phyloP scores from a whole-genome alignment of 2,329 filamentous ascomycete genomes.

The Sporothrix phasma region DNA sequence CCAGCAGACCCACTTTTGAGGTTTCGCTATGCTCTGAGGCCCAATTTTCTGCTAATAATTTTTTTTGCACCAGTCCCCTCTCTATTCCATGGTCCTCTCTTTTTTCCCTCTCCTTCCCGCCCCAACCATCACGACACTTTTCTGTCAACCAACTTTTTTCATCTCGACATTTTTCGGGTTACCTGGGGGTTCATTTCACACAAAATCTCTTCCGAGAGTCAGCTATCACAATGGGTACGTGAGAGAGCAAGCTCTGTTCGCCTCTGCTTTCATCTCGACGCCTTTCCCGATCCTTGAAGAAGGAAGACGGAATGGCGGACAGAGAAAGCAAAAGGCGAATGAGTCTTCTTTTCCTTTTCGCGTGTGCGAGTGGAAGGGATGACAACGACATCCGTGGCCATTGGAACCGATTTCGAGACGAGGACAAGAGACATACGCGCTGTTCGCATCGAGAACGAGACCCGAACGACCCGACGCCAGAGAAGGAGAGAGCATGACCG shows the following conservation, averaged over 20 bases:
- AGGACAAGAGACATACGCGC: neutral
- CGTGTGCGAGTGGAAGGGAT: conserved; percentile 21
- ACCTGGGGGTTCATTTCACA: conserved; percentile 14
- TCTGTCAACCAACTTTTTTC: conserved; percentile 22
- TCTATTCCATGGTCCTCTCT: neutral
- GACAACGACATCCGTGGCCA: conserved; percentile 1
- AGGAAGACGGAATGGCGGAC: neutral
- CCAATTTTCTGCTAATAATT: conserved; percentile 10
- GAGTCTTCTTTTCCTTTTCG: conserved; percentile 12
- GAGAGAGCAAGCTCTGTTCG: conserved; percentile 23
- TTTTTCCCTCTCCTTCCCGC: conserved; percentile 4
- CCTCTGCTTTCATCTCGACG: neutral
- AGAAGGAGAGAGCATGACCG: neutral
- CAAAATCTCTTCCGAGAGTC: conserved; percentile 22
- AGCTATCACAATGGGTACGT: conserved; percentile 54
- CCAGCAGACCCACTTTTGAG: neutral
- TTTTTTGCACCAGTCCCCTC: conserved; percentile 10
- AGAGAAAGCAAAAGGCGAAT: neutral
- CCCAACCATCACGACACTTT: conserved; percentile 31
- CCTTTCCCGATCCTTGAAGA: neutral
- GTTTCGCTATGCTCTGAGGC: neutral
- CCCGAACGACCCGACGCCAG: neutral
- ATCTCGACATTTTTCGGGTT: conserved; percentile 12
- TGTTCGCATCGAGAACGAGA: neutral
- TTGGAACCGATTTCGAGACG: neutral